These are phyloP conservation scores for Cyclotella kingstonii DNA, from an alignment of 108 stramenopile species.

Conservation along the genomic window DNA sequence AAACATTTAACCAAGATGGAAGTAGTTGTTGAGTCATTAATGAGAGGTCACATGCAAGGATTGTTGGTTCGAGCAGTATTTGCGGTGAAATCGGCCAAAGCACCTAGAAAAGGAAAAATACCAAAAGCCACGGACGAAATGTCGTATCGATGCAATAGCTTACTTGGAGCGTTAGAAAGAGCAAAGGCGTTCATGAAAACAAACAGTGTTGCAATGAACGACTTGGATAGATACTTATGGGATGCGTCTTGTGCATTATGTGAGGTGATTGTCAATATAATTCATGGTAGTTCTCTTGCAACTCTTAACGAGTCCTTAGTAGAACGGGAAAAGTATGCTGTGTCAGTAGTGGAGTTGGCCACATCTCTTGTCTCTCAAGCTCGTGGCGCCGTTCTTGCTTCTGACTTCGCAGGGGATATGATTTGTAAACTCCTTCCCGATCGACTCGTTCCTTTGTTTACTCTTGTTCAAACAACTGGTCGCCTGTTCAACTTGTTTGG, in stretches of 20 bases:
- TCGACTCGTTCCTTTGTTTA: constrained; percentile 61
- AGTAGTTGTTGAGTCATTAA: constrained; percentile 44
- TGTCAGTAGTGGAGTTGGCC: constrained; percentile 15
- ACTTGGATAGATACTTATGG: constrained; percentile 22
- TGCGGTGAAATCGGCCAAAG: constrained; percentile 54
- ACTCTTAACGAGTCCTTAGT: constrained; percentile 20
- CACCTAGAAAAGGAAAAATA: constrained; percentile 79
- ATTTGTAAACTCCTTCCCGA: constrained; percentile 58
- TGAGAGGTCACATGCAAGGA: constrained; percentile 59
- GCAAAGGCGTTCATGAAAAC: constrained; percentile 11
- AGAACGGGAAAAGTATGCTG: constrained; percentile 16
- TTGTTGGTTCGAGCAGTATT: constrained; percentile 64
- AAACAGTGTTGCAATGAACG: background rate
- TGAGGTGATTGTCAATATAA: constrained; percentile 40
- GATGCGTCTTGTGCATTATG: constrained; percentile 38
- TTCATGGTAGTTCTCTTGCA: constrained; percentile 36
- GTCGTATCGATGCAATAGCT: constrained; percentile 51
- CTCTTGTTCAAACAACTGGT: constrained; percentile 56
- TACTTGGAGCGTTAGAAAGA: constrained; percentile 28
- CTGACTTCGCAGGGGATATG: constrained; percentile 1
- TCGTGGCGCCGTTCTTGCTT: background rate
- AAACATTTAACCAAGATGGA: constrained; percentile 21
- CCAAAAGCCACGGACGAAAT: constrained; percentile 51
- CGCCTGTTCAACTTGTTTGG: constrained; percentile 56
- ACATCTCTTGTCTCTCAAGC: constrained; percentile 4